Conservation (phyloP, 352 stramenopile species). For the Phytophthora idaei region DNA sequence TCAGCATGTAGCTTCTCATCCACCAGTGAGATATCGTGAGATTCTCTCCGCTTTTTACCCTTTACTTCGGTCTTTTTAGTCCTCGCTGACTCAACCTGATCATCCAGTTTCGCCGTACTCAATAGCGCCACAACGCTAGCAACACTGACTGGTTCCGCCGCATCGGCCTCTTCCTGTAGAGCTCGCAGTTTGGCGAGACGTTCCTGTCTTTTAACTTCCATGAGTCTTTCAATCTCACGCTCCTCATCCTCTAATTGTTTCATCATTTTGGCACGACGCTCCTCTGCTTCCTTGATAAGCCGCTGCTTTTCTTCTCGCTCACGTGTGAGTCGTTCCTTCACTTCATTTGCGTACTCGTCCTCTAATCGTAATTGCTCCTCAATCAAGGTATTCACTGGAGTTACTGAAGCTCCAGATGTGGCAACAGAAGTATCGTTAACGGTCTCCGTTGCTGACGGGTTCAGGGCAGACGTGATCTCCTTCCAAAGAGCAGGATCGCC, state of each 20-base stretch:
- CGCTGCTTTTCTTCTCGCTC: constrained; percentile 64
- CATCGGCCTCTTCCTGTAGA: constrained; percentile 44
- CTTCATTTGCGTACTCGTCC: constrained; percentile 58
- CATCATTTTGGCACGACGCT: constrained; percentile 56
- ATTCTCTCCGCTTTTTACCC: background rate
- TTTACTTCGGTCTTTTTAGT: background rate
- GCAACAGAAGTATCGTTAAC: background rate
- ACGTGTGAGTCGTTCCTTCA: constrained; percentile 47
- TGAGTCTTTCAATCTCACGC: constrained; percentile 63
- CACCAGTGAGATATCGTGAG: background rate
- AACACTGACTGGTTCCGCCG: background rate
- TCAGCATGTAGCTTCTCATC: constrained; percentile 10
- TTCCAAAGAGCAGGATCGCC: constrained; percentile 79
- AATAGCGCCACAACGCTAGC: no score
- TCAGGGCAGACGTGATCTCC: constrained; percentile 55
- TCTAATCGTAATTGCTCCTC: constrained; percentile 70
- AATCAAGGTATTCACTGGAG: constrained; percentile 47
- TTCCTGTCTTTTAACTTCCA: constrained; percentile 67
- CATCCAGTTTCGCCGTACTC: background rate
- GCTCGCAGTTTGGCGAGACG: constrained; percentile 58
- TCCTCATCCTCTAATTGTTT: constrained; percentile 80
- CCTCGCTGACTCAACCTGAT: background rate
- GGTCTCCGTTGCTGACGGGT: constrained; percentile 8
- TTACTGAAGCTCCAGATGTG: background rate
- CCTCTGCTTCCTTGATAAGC: constrained; percentile 55